phyloP scores from a whole-genome alignment of 2,329 filamentous ascomycete species.

The Venturia aucupariae region DNA sequence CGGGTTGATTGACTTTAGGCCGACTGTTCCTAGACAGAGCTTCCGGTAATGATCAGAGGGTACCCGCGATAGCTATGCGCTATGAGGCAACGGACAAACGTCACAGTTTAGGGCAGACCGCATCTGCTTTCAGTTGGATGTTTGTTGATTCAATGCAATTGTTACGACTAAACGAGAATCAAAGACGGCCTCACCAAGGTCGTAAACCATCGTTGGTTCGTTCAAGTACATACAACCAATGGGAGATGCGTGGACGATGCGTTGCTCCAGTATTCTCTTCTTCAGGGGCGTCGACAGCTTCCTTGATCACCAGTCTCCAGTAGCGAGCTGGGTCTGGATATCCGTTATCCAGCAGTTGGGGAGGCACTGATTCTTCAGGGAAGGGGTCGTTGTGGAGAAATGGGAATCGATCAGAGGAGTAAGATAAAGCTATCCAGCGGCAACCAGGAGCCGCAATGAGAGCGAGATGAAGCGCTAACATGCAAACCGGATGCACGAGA shows the following conservation, averaged over 20 bases:
- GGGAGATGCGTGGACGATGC: conserved; percentile 28
- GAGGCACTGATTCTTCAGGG: neutral
- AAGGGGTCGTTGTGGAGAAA: conserved; percentile 20
- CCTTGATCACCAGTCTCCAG: conserved; percentile 29
- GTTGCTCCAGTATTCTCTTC: conserved; percentile 19
- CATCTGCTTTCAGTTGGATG: no score
- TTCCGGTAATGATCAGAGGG: neutral
- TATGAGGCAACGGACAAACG: no score
- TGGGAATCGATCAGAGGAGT: conserved; percentile 31
- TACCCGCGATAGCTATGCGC: no score
- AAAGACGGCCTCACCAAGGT: neutral
- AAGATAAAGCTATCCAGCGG: conserved; percentile 32
- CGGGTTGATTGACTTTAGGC: no score
- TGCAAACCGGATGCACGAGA: conserved; percentile 28
- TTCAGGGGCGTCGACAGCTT: conserved; percentile 23
- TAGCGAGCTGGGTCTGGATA: conserved; percentile 30
- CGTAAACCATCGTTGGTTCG: conserved; percentile 20
- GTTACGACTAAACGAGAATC: neutral
- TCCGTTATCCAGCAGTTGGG: conserved; percentile 19
- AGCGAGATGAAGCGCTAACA: conserved; percentile 33
- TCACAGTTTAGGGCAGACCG: no score
- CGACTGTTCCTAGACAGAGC: no score
- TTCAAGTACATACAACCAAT: conserved; percentile 32
- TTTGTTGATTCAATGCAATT: neutral
- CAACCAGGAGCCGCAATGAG: conserved; percentile 28